Conservation (phyloP, 169 alveolate species). For the Theileria annulata region DNA sequence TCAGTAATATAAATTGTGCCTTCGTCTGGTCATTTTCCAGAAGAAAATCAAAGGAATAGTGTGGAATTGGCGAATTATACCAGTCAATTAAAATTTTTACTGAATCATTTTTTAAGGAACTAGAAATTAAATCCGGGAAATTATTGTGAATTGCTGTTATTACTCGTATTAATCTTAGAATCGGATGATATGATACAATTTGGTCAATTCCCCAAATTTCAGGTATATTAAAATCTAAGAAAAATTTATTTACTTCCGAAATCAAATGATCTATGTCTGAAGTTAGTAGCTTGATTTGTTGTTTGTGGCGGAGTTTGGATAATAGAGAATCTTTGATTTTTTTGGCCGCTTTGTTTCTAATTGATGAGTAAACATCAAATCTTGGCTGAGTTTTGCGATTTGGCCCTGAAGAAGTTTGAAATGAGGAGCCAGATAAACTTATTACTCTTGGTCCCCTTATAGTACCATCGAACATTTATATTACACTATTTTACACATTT, state of each 20-base stretch:
- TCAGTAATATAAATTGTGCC: constrained; percentile 19
- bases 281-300: background rate
- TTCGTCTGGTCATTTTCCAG: background rate
- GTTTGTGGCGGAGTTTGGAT: background rate
- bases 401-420: background rate
- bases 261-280: background rate
- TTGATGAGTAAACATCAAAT: constrained; percentile 12
- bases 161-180: constrained; percentile 32
- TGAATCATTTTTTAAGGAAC: background rate
- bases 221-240: background rate
- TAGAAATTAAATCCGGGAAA: constrained; percentile 23
- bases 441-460: constrained; percentile 53
- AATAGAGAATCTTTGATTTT: constrained; percentile 11
- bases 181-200: constrained; percentile 35
- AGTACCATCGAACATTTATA: constrained; percentile 50
- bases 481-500: background rate
- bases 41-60: background rate
- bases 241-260: background rate
- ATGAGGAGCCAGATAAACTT: constrained; percentile 66
- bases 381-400: constrained; percentile 13
- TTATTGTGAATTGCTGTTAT: constrained; percentile 2
- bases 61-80: background rate
- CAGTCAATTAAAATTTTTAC: constrained; percentile 10
- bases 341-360: constrained; percentile 13
- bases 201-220: constrained; percentile 3